Evolutionary conservation across 345 rosid genomes (phyloP), one percentile per base, ranked within the genome.

Genomic region (Heritiera fomes): DNA sequence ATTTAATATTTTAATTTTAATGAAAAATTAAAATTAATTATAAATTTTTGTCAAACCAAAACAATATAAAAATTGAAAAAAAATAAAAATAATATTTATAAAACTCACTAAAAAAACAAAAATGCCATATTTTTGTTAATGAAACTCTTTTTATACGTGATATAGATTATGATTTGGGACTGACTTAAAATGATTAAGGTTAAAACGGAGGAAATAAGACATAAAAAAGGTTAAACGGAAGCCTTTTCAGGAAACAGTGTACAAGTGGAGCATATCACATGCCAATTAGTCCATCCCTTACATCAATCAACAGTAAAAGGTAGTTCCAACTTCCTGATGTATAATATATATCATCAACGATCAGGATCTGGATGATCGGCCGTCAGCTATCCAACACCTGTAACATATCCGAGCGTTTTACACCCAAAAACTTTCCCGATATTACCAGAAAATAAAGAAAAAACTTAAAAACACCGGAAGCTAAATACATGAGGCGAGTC

Each of bases 331-430:
- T 23, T 23, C 28, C 13, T 60, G 34, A 23, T 23, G 64, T 23
- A 59, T 1, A n/a, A 2, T 8, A 53, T 23, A 9, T 1, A 59
- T 23, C 34, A 30, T 41, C 40, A 45, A 28, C 43, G 38, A 75
- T 23, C 67, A 20, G 55, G 30, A 13, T 45, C 50, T 75, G 20
- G 66, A 20, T 20, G 13, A 38, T 62, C 59, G 8, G 38, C 50
- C 52, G 15, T 0, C 45, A 32, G 23, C 40, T 49, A 45, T 41
- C 5, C 45, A 65, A 66, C 80, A 81, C 78, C 71, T 60, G 76
- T 65, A 62, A 32, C 17, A 32, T 15, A 71, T 52, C 75, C 62
- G 61, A 71, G 61, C 61, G 30, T 71, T 30, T 52, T 8, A 52
- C 45, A 66, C 43, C 80, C 43, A 32, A 41, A 65, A 23, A 34